Conservation (phyloP, 176 grass and related monocot species). For the Triticum monococcum region DNA sequence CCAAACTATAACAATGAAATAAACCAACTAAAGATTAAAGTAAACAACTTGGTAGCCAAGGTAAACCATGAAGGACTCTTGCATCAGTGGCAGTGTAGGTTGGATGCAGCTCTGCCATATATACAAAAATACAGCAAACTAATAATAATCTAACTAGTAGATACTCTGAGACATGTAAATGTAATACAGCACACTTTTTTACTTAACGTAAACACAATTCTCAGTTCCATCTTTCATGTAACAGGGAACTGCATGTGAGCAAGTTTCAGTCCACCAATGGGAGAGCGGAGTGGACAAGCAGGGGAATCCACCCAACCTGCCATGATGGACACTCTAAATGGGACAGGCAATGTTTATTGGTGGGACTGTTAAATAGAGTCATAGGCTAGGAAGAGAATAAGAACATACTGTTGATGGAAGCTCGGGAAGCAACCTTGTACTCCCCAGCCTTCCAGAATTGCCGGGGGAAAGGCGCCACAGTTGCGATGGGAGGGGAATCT, state of each 20-base stretch:
- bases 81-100: background rate
- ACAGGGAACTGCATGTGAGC: background rate
- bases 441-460: conserved; percentile 74
- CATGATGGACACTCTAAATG: background rate
- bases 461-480: background rate
- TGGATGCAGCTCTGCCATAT: conserved; percentile 14
- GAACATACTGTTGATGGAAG: conserved; percentile 25
- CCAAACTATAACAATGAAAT: background rate
- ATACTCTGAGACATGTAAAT: background rate
- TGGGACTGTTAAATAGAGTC: background rate
- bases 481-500: background rate
- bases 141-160: background rate
- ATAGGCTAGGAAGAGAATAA: background rate
- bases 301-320: background rate
- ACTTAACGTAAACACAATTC: background rate
- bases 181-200: background rate
- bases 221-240: background rate
- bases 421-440: conserved; percentile 24
- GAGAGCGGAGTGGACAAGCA: background rate
- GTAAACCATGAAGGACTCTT: background rate
- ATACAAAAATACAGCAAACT: background rate
- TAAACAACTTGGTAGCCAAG: background rate
- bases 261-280: background rate
- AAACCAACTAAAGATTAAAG: background rate
- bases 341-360: background rate